phyloP scores from a whole-genome alignment of 2,329 filamentous ascomycete genomes.

The Zarea fungicola region DNA sequence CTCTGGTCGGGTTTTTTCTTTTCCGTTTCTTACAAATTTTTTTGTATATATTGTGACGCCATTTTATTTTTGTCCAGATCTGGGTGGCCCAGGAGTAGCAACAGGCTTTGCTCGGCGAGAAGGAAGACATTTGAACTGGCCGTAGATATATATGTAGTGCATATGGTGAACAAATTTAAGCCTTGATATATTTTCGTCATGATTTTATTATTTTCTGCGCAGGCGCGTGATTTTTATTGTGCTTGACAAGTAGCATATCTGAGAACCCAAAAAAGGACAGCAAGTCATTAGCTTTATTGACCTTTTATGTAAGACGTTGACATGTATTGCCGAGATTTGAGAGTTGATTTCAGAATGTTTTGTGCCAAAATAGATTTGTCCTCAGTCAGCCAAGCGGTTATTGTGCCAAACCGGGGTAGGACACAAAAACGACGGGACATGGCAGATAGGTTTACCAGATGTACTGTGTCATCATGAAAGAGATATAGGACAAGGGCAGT shows the following conservation, averaged over 20 bases:
- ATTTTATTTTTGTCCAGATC: not conserved
- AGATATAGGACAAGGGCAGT: not conserved
- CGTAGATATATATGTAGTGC: slow-evolving; percentile 9
- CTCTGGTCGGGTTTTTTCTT: too few species aligned
- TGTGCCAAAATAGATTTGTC: slow-evolving; percentile 16
- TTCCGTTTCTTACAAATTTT: not conserved
- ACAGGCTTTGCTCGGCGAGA: slow-evolving; percentile 11
- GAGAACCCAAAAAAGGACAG: not conserved
- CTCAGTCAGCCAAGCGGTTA: slow-evolving; percentile 27
- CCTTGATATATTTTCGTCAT: too few species aligned
- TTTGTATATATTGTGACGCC: slow-evolving; percentile 9
- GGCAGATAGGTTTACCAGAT: slow-evolving; percentile 39
- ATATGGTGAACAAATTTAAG: slow-evolving; percentile 1
- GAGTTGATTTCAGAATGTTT: not conserved
- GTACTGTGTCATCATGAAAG: slow-evolving; percentile 31
- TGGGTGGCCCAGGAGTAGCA: slow-evolving; percentile 8
- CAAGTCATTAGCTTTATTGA: not conserved
- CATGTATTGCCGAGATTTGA: not conserved
- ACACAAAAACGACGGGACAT: slow-evolving; percentile 23
- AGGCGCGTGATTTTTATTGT: too few species aligned
- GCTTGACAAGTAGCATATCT: not conserved
- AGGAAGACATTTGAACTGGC: not conserved
- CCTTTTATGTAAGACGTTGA: not conserved
- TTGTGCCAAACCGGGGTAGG: slow-evolving; percentile 6
- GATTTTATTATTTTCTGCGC: too few species aligned